These are phyloP conservation scores for Suillus subaureus DNA, from an alignment of 768 basidiomycete genomes.

Conservation along the genomic window DNA sequence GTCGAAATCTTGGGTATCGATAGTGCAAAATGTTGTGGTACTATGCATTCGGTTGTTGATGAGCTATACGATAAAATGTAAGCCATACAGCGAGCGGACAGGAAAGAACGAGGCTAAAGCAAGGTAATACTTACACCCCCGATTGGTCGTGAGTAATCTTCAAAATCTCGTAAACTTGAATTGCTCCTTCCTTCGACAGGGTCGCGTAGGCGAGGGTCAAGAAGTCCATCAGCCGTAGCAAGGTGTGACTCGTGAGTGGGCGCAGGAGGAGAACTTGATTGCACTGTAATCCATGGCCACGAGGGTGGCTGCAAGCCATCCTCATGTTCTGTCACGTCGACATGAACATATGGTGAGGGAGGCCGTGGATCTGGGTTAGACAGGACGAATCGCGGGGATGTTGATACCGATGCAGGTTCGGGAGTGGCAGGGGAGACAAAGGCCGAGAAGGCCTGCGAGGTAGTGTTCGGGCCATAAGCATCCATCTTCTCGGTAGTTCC, in stretches of 20 bases:
- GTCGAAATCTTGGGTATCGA: constrained; percentile 22
- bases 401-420: constrained; percentile 18
- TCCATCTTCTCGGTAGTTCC: constrained; percentile 8
- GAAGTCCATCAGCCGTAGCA: constrained; percentile 25
- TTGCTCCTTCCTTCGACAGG: constrained; percentile 24
- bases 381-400: constrained; percentile 28
- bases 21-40: constrained; percentile 36
- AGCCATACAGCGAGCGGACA: neutral
- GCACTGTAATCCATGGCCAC: constrained; percentile 3
- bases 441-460: neutral
- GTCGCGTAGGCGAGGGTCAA: constrained; percentile 30
- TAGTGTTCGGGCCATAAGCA: neutral
- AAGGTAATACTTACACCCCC: constrained; percentile 26
- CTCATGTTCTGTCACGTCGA: constrained; percentile 6
- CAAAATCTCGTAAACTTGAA: constrained; percentile 33
- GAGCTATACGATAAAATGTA: constrained; percentile 15
- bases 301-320: constrained; percentile 3
- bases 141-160: constrained; percentile 36
- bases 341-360: constrained; percentile 19
- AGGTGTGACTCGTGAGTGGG: constrained; percentile 29
- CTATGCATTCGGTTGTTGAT: constrained; percentile 33
- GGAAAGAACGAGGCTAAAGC: neutral
- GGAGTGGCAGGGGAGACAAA: constrained; percentile 12
- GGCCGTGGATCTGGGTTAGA: constrained; percentile 33
- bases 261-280: constrained; percentile 20